Conservation (phyloP, 2,329 filamentous ascomycete genomes). For the Penicillium palitans region DNA sequence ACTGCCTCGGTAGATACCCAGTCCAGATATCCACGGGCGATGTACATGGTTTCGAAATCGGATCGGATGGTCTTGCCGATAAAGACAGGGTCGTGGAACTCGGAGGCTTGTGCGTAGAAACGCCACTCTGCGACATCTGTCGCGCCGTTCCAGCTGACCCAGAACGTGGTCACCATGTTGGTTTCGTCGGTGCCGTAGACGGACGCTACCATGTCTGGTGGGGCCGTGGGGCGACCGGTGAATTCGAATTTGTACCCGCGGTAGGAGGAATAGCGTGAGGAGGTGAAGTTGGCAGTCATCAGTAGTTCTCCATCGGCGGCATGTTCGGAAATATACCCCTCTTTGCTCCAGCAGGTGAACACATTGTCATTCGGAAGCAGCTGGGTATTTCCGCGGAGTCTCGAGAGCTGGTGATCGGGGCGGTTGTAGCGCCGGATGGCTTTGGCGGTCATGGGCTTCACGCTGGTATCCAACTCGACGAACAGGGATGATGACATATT, state of each 20-base stretch:
- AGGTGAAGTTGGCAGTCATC: conserved; percentile 36
- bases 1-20: conserved; percentile 25
- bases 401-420: conserved; percentile 34
- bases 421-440: conserved; percentile 32
- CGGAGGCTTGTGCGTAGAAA: conserved; percentile 33
- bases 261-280: conserved; percentile 38
- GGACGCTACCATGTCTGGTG: conserved; percentile 33
- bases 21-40: conserved; percentile 23
- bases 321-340: conserved; percentile 38
- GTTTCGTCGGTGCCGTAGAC: conserved; percentile 30
- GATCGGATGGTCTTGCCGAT: conserved; percentile 19
- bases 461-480: conserved; percentile 31
- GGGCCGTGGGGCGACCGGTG: conserved; percentile 31
- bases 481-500: conserved; percentile 31
- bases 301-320: conserved; percentile 30
- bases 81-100: conserved; percentile 22
- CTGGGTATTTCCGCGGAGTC: conserved; percentile 39
- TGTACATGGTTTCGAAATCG: conserved; percentile 27
- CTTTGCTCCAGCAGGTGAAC: conserved; percentile 38
- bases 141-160: conserved; percentile 43
- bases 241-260: conserved; percentile 43
- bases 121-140: conserved; percentile 40
- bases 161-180: conserved; percentile 31
- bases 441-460: conserved; percentile 29
- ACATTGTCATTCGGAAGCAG: conserved; percentile 38